These are phyloP conservation scores for Chenopodium album DNA, from an alignment of 148 eudicot genomes.

Conservation along the genomic window DNA sequence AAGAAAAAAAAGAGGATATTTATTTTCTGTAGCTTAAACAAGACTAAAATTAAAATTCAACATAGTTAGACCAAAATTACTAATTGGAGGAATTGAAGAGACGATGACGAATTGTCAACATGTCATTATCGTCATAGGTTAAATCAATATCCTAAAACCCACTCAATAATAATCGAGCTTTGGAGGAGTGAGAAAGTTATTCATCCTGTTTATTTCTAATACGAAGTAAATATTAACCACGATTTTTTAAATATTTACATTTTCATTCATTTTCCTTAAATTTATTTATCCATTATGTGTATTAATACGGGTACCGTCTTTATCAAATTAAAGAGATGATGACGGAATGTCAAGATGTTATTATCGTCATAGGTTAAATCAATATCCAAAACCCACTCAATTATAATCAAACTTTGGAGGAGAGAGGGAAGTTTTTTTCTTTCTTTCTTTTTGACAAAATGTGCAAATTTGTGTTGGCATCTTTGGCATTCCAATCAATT, in stretches of 20 bases:
- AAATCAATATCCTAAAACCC: background rate
- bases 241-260: too few species aligned
- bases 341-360: background rate
- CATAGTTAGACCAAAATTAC: background rate
- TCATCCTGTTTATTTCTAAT: too few species aligned
- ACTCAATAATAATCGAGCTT: background rate
- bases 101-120: background rate
- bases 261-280: too few species aligned
- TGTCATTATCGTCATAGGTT: slow-evolving; percentile 12
- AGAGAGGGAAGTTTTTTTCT: background rate
- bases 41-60: background rate
- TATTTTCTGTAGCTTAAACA: too few species aligned
- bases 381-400: background rate
- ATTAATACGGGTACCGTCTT: too few species aligned
- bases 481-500: background rate
- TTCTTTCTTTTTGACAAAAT: slow-evolving; percentile 12
- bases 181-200: too few species aligned
- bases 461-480: background rate
- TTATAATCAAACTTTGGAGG: background rate
- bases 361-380: slow-evolving; percentile 6
- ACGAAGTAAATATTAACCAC: too few species aligned
- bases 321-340: background rate
- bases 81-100: background rate
- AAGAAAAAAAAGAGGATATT: too few species aligned
- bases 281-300: too few species aligned